Base-by-base conservation (phyloP, 306 rosid species). In the Calophaca sinica region DNA sequence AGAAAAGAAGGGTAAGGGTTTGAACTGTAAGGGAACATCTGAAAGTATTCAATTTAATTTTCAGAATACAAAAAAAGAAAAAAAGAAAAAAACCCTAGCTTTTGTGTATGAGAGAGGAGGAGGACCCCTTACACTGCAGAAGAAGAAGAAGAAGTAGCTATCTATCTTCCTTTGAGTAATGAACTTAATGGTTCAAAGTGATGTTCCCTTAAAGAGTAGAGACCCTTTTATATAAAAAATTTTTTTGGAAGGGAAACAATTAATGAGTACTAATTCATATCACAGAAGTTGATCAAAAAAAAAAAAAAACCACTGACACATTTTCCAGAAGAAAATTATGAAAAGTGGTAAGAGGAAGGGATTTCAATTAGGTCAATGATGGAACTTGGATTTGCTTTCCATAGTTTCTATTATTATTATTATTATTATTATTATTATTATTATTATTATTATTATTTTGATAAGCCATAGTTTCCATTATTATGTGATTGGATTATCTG, bases 1-100 rank as follows among this genome's bases (percentile, higher is more conserved):
- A 13, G 87, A 84, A 83, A 86, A 73, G 78, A 84, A 62, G 91
- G 86, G 72, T 66, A 85, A 68, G 87, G 86, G 85, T 60, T 78
- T 49, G 75, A 55, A 11, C 54, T 76, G 68, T 70, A 78, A 57
- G 96, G 83, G 80, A 86, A 87, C 98, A 93, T 93, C 44, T 81
- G 68, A 61, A 20, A 20, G 60, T 33, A 10, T 39, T 58, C 49
- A 67, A 67, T 41, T 67, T 57, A 41, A 46, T 29, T 42, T 12
- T 33, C 45, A 9, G 14, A 4, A 8, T 4, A 65, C 7, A 32
- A 20, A 12, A 42, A 42, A 15, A 14, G 6, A 15, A 53, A 7
- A 44, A 11, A 44, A 13, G 10, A 14, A 0, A 36, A 48, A 71
- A 86, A 35, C 86, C 86, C 90, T 86, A 79, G 61, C 57, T 67